Base-by-base conservation (phyloP, 345 rosid species). In the Gossypium bickii region DNA sequence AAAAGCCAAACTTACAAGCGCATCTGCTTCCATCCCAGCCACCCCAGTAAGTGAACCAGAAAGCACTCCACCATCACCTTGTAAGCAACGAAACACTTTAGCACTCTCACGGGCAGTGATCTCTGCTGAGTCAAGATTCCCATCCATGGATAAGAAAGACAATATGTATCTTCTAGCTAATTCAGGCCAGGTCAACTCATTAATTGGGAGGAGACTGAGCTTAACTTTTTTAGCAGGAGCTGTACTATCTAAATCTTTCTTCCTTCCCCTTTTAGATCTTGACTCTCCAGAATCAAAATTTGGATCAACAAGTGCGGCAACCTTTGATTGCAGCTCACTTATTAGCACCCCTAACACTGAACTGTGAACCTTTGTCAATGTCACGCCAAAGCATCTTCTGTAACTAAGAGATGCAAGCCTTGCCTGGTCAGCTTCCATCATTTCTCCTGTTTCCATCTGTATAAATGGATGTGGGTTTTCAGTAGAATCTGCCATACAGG, bases 31-130 rank as follows among this genome's bases (percentile, higher is more conserved):
- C 93, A 95, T 90, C 76, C 96, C 98, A 75, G 87, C 93, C 78
- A 95, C 87, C 79, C 99, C 99, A 66, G 92, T 82, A 75, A 91
- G 94, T 29, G 98, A 87, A 78, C 99, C 99, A 77, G 97, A 93
- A 71, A 93, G 91, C 78, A 93, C 80, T 65, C 99, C 99, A 16
- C 99, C 99, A 89, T 95, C 99, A 74, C 99, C 99, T 84, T 87
- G 94, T 79, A 95, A 86, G 86, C 98, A 93, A 74, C 96, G 90
- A 59, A 88, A 91, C 45, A 95, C 91, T 84, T 85, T 95, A 64
- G 86, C 87, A 83, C 97, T 87, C 83, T 93, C 99, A 82, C 93
- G 92, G 62, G 89, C 83, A 77, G 83, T 84, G 80, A 85, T 81
- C 81, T 93, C 99, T 64, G 90, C 82, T 74, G 98, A 93, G 57